These are phyloP conservation scores for Grosmannia clavigera DNA, from an alignment of 2,329 filamentous ascomycete genomes.

Conservation along the genomic window DNA sequence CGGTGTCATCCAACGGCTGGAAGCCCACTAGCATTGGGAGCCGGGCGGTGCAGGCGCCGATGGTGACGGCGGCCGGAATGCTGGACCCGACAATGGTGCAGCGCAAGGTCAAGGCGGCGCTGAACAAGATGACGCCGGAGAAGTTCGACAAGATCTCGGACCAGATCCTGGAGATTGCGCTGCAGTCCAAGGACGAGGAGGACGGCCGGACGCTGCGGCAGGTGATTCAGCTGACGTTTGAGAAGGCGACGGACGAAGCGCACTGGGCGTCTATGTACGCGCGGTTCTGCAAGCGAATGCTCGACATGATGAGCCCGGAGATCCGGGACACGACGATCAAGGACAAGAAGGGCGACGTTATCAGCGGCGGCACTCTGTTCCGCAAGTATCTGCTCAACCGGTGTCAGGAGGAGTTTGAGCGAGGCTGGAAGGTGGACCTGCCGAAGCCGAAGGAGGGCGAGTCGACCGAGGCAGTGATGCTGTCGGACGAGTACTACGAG, in stretches of 20 bases:
- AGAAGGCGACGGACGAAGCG: constrained; percentile 96
- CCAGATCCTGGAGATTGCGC: constrained; percentile 84
- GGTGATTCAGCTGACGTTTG: constrained; percentile 97
- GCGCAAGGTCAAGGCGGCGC: constrained; percentile 92
- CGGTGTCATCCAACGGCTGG: constrained; percentile 67
- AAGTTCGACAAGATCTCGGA: constrained; percentile 95
- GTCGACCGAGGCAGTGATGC: constrained; percentile 63
- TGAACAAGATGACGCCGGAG: constrained; percentile 99
- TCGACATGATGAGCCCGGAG: constrained; percentile 86
- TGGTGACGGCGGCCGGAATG: constrained; percentile 36
- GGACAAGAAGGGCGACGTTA: constrained; percentile 78
- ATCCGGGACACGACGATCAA: constrained; percentile 92
- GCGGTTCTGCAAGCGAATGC: constrained; percentile 95
- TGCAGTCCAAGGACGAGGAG: constrained; percentile 87
- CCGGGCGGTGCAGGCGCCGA: constrained; percentile 24
- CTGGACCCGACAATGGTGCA: constrained; percentile 90
- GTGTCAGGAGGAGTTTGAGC: constrained; percentile 97
- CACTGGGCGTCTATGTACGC: constrained; percentile 99
- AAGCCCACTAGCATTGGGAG: constrained; percentile 64
- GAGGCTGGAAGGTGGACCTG: constrained; percentile 86
- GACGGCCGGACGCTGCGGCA: constrained; percentile 92
- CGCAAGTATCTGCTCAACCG: constrained; percentile 96
- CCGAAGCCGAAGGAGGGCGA: constrained; percentile 67
- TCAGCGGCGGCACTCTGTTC: constrained; percentile 89
- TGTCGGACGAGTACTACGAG: constrained; percentile 94